Conservation (phyloP, 192 early-diverging fungal species). For the Dispira simplex region DNA sequence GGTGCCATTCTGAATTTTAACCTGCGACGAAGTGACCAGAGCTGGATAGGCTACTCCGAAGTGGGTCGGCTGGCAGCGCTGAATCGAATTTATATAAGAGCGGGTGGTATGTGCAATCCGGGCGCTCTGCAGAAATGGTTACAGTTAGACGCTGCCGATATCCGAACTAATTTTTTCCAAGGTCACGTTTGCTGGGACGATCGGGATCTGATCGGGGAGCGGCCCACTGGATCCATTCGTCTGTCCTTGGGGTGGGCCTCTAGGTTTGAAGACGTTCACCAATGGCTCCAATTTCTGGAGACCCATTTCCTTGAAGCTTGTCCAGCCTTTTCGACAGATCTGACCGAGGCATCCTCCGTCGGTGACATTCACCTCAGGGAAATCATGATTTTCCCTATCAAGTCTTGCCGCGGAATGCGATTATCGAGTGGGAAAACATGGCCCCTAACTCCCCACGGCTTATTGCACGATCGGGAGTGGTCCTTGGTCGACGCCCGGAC, state of each 20-base stretch:
- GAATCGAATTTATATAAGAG: constrained; percentile 48
- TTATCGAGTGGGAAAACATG: constrained; percentile 25
- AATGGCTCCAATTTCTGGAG: constrained; percentile 40
- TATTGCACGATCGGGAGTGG: constrained; percentile 48
- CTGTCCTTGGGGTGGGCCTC: constrained; percentile 66
- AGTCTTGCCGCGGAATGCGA: constrained; percentile 56
- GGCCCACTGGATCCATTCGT: constrained; percentile 52
- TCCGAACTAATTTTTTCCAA: constrained; percentile 27
- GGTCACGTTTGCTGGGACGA: constrained; percentile 64
- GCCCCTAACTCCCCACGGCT: constrained; percentile 34
- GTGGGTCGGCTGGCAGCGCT: constrained; percentile 50
- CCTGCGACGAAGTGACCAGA: constrained; percentile 32
- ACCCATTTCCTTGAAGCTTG: constrained; percentile 32
- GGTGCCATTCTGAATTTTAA: constrained; percentile 64
- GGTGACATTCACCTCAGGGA: constrained; percentile 8
- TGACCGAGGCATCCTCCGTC: constrained; percentile 4
- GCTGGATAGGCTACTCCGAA: constrained; percentile 41
- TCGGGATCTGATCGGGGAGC: constrained; percentile 49
- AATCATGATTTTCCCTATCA: constrained; percentile 50
- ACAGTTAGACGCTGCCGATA: constrained; percentile 30
- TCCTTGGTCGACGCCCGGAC: constrained; percentile 36
- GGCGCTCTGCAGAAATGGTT: constrained; percentile 57
- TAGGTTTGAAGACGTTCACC: constrained; percentile 37
- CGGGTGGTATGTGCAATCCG: constrained; percentile 70
- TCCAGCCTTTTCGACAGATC: constrained; percentile 6